A percentile compares a stretch with the other conserved stretches of the same genome.
These are phyloP conservation scores for Lentinula sp. DNA, from an alignment of 768 basidiomycete genomes.

Conservation along the genomic window DNA sequence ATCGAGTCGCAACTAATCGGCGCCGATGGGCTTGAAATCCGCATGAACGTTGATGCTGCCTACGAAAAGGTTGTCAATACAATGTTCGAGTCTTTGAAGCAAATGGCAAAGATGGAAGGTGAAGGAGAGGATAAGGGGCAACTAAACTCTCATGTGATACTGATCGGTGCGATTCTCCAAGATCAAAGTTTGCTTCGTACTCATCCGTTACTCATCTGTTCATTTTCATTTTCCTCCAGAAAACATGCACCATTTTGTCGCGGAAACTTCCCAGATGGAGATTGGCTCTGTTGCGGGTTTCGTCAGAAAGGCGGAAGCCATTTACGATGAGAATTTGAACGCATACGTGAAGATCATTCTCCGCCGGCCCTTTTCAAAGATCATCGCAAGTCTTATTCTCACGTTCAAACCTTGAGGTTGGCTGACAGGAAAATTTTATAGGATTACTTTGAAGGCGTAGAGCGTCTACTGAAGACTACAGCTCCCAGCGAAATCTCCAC, in stretches of 20 bases:
- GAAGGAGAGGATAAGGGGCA: constrained; percentile 95
- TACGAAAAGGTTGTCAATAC: constrained; percentile 86
- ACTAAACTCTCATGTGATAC: constrained; percentile 91
- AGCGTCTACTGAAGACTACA: constrained; percentile 78
- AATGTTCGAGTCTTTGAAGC: constrained; percentile 91
- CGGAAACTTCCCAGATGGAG: constrained; percentile 71
- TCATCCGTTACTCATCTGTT: not conserved
- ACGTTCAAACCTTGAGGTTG: not conserved
- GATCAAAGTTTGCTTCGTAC: not conserved
- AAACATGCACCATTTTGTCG: constrained; percentile 93
- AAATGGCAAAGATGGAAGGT: constrained; percentile 93
- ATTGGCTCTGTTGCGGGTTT: constrained; percentile 57
- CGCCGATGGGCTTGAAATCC: constrained; percentile 71
- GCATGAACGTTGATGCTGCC: constrained; percentile 67
- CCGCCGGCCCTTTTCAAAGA: constrained; percentile 77
- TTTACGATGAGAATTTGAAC: constrained; percentile 85
- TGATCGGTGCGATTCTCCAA: constrained; percentile 65
- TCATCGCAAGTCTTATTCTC: constrained; percentile 57
- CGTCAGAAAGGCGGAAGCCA: constrained; percentile 64
- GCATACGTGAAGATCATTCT: constrained; percentile 87
- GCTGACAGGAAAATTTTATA: constrained; percentile 21
- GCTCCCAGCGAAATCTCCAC: constrained; percentile 71
- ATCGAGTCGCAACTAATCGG: constrained; percentile 82
- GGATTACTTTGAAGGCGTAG: constrained; percentile 95
- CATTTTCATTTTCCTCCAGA: constrained; percentile 39